A percentile compares a stretch with the other conserved stretches of the same genome.
Conservation (phyloP, 495 filamentous ascomycete genomes). For the Daldinia grandis region DNA sequence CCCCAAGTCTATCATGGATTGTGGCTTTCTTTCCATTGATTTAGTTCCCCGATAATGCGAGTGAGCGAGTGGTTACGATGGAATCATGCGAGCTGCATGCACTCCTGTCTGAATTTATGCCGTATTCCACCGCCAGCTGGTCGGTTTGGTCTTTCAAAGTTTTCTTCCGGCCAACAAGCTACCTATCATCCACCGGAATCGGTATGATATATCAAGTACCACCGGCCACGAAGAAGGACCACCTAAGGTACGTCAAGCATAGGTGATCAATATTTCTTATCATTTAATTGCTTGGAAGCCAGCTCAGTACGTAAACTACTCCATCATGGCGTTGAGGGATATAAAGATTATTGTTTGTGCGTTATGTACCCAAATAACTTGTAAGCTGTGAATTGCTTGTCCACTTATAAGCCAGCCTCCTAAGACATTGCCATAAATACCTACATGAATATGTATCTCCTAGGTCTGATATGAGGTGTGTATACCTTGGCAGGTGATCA, state of each 20-base stretch:
- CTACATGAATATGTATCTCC: no score
- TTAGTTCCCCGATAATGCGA: constrained; percentile 21
- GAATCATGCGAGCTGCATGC: constrained; percentile 39
- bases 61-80: constrained; percentile 31
- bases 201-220: constrained; percentile 16
- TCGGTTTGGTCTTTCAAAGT: constrained; percentile 12
- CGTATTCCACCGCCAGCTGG: constrained; percentile 25
- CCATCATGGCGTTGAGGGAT: background rate
- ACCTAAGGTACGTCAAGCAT: background rate
- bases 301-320: background rate
- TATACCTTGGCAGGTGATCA: no score
- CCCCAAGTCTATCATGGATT: constrained; percentile 23
- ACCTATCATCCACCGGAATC: constrained; percentile 3
- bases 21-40: constrained; percentile 29
- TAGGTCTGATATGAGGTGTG: no score
- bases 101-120: constrained; percentile 40
- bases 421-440: background rate
- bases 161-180: constrained; percentile 7
- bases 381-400: background rate
- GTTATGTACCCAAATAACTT: background rate
- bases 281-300: background rate
- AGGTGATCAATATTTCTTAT: constrained; percentile 6
- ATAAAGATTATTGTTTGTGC: background rate
- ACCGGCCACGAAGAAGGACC: constrained; percentile 19
- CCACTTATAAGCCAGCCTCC: background rate